Evolutionary conservation across 345 rosid genomes (phyloP).

Genomic region (Isatis tinctoria): DNA sequence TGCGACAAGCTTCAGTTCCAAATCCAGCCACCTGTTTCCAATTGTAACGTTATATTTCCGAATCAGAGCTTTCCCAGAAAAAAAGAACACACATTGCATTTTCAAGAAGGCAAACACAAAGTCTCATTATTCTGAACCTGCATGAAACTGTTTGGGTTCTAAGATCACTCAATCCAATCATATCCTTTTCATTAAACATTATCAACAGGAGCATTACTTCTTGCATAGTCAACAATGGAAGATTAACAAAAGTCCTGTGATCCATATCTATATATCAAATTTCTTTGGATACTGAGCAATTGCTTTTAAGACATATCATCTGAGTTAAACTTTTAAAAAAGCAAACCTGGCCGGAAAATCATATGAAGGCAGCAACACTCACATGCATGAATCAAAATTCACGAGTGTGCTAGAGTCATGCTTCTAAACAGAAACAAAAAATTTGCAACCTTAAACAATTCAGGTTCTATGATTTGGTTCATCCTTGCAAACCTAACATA

Average conservation of each 20-base stretch:
- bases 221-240: not conserved
- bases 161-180: not conserved
- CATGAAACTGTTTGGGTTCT: not conserved
- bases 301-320: not conserved
- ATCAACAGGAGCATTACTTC: not conserved
- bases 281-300: not conserved
- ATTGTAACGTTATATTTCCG: not conserved
- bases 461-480: not conserved
- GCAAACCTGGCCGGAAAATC: not conserved
- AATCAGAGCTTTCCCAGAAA: not conserved
- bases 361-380: not conserved
- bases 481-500: not conserved
- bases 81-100: not conserved
- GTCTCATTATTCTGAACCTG: not conserved
- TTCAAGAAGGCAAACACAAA: not conserved
- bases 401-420: not conserved
- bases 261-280: not conserved
- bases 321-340: not conserved
- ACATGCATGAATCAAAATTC: not conserved
- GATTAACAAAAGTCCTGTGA: not conserved
- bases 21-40: constrained; percentile 81
- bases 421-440: not conserved
- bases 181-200: not conserved
- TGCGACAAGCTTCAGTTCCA: constrained; percentile 86
- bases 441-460: not conserved